Base-by-base conservation (phyloP, 1,284 basidiomycete species). In the Trichosporon sp. region DNA sequence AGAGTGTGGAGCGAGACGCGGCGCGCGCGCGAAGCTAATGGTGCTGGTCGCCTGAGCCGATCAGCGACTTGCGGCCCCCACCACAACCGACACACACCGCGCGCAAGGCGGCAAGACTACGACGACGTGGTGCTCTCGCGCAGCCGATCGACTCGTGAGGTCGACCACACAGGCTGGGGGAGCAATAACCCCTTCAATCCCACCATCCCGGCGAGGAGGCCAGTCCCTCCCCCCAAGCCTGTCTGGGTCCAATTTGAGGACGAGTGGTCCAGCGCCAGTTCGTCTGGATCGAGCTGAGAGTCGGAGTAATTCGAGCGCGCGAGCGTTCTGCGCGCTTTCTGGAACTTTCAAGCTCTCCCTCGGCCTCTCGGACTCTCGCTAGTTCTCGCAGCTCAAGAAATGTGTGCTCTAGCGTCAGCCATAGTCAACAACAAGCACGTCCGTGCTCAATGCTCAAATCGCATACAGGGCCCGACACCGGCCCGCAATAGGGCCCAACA, bases 141-240 rank as follows among this genome's bases (percentile, higher is more conserved):
- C 5, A n/a, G 13, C 34, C 5, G 34, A 14, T 11, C 34, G 34
- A 11, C 34, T 37, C 34, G 34, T n/a, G n/a, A n/a, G n/a, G n/a
- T n/a, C n/a, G n/a, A n/a, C n/a, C n/a, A n/a, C n/a, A n/a, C n/a
- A n/a, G n/a, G n/a, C n/a, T n/a, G n/a, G n/a, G n/a, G 49, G 10
- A 54, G 49, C 49, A 54, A 54, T 16, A 54, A 54, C 27, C 49
- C 49, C 14, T 54, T 54, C 49, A 54, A 54, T 27, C 49, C 49
- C 49, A 54, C 49, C 25, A n/a, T 54, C 5, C n/a, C 49, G 49
- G 4, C 49, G 49, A 10, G 40, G 19, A n/a, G 40, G 19, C 40
- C 25, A 16, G 25, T 13, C 27, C 49, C 49, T 14, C 49, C 49
- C 14, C 25, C 49, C 19, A 29, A 54, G 25, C 49, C 49, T 16